Evolutionary conservation across 1,284 basidiomycete species (phyloP).

Genomic region (Ustilago shanxiensis): DNA sequence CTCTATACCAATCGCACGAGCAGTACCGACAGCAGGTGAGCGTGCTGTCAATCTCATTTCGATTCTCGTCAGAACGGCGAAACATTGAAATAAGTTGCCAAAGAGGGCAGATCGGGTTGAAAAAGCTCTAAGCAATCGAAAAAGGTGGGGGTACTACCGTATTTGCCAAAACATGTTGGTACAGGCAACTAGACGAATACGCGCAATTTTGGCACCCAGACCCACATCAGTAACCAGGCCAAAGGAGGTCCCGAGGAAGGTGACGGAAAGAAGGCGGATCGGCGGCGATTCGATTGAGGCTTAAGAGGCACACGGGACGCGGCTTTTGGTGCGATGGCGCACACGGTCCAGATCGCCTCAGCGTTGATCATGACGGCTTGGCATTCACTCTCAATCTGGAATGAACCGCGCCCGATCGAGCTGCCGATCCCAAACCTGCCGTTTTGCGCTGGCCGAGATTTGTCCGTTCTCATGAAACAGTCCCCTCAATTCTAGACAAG

Average conservation of each 20-base stretch:
- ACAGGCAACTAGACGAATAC: too few relatives aligned
- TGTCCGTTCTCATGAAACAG: constrained; percentile 1
- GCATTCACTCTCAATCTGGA: too few relatives aligned
- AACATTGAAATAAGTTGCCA: too few relatives aligned
- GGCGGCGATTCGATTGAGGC: constrained; percentile 2
- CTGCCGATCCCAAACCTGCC: constrained; percentile 9
- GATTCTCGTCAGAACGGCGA: too few relatives aligned
- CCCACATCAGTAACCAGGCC: background rate
- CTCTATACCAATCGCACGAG: too few relatives aligned
- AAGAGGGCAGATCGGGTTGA: too few relatives aligned
- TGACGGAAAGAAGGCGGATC: background rate
- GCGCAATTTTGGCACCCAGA: too few relatives aligned
- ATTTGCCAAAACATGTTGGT: too few relatives aligned
- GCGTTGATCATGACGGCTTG: background rate
- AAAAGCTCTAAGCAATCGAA: too few relatives aligned
- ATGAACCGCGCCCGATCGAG: background rate
- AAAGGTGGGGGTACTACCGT: too few relatives aligned
- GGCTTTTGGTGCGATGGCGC: constrained; percentile 14
- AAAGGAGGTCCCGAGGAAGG: background rate
- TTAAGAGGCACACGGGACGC: constrained; percentile 8
- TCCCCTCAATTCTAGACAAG: background rate
- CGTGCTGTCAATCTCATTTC: too few relatives aligned
- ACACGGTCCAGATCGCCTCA: constrained; percentile 13
- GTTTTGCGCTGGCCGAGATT: background rate
- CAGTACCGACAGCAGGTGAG: too few relatives aligned